Percentiles rank a stretch among this genome's conserved stretches.
These are phyloP conservation scores for Botrytis sinoallii DNA, from an alignment of 2,329 filamentous ascomycete species.

Conservation along the genomic window DNA sequence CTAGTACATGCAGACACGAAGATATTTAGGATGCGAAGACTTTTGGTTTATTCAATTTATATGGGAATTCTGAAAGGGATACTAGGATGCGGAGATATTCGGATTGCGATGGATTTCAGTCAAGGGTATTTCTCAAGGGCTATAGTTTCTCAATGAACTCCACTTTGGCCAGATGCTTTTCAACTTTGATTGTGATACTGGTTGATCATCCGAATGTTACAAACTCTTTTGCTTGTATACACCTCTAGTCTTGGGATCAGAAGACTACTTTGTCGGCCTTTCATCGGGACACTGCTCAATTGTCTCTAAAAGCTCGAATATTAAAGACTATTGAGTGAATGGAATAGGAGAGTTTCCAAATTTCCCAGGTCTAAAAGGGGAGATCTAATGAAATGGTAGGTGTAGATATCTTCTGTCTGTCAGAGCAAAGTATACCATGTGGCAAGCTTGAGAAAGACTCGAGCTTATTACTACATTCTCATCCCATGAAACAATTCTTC, in stretches of 20 bases:
- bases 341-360: background rate
- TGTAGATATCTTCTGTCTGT: background rate
- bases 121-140: background rate
- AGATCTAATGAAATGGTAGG: background rate
- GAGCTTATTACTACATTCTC: background rate
- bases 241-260: background rate
- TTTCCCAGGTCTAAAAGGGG: background rate
- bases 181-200: background rate
- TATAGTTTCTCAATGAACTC: background rate
- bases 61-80: background rate
- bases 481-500: background rate
- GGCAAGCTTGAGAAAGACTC: background rate
- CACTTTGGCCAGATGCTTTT: background rate
- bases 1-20: background rate
- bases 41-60: background rate
- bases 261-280: background rate
- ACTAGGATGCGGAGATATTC: background rate
- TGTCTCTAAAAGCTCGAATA: background rate
- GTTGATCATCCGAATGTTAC: background rate
- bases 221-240: background rate
- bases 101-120: background rate
- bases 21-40: background rate
- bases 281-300: background rate
- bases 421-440: background rate
- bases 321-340: background rate